These are phyloP conservation scores for Mortierella sp. DNA, from an alignment of 371 early-diverging fungal genomes.

Conservation along the genomic window DNA sequence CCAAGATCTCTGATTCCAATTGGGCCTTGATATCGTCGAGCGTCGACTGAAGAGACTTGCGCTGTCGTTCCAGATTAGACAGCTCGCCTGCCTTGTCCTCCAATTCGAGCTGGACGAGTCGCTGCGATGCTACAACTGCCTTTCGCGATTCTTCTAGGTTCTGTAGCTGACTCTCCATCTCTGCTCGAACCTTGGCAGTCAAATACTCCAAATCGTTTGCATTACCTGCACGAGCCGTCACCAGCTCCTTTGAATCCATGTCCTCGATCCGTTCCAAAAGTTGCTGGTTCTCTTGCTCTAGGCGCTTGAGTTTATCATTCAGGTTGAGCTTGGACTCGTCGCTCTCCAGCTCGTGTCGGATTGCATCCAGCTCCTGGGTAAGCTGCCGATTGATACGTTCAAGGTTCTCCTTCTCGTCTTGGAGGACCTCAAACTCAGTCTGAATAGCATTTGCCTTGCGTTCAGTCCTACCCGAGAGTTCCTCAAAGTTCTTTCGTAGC, in stretches of 20 bases:
- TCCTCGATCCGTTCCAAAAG: constrained; percentile 74
- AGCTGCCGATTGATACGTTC: constrained; percentile 71
- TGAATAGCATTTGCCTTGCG: constrained; percentile 77
- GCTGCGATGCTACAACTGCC: constrained; percentile 76
- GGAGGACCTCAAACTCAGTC: constrained; percentile 72
- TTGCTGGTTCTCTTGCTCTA: constrained; percentile 74
- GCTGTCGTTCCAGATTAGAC: constrained; percentile 55
- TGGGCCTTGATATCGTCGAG: constrained; percentile 68
- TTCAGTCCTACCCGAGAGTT: constrained; percentile 79
- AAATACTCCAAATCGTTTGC: constrained; percentile 63
- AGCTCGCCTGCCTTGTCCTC: constrained; percentile 79
- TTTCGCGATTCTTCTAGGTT: constrained; percentile 82
- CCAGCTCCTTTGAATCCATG: constrained; percentile 65
- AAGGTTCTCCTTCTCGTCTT: constrained; percentile 67
- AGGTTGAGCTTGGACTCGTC: constrained; percentile 66
- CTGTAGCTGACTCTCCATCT: constrained; percentile 75
- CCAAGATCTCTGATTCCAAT: constrained; percentile 71
- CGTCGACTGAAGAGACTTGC: constrained; percentile 69
- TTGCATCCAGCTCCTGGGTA: constrained; percentile 67
- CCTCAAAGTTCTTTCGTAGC: constrained; percentile 76
- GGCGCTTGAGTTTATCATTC: constrained; percentile 62
- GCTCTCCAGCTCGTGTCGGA: constrained; percentile 65
- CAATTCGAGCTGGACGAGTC: constrained; percentile 76
- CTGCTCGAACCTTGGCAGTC: constrained; percentile 64
- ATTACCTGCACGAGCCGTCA: constrained; percentile 53